phyloP scores from a whole-genome alignment of 257 asterid species.

The Solanum pimpinellifolium region DNA sequence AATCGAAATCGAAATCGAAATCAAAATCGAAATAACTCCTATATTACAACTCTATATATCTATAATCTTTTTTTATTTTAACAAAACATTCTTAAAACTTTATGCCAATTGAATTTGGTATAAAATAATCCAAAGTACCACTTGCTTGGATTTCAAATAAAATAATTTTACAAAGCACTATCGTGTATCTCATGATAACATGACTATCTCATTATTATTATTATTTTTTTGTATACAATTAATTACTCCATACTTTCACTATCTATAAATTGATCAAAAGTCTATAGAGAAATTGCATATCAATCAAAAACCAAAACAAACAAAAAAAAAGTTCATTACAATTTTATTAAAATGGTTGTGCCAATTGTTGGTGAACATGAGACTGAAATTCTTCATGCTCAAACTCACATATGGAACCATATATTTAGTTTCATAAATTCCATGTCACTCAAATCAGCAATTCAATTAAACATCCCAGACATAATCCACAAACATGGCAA shows the following conservation, averaged over 20 bases:
- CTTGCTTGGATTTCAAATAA: background rate
- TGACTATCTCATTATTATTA: background rate
- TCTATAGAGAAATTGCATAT: background rate
- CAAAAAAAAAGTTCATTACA: background rate
- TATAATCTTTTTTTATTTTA: background rate
- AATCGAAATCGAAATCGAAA: too few relatives aligned
- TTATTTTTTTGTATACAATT: background rate
- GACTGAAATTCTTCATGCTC: constrained; percentile 14
- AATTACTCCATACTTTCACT: background rate
- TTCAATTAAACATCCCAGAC: constrained; percentile 20
- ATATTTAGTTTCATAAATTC: constrained; percentile 16
- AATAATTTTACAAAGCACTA: background rate
- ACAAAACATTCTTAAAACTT: too few relatives aligned
- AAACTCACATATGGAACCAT: constrained; percentile 24
- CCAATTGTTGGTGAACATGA: background rate
- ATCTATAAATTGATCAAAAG: background rate
- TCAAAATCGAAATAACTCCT: background rate
- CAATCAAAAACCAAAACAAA: background rate
- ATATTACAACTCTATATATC: background rate
- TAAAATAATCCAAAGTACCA: background rate
- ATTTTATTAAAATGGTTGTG: background rate
- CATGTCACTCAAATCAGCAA: constrained; percentile 20
- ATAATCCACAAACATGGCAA: constrained; percentile 12
- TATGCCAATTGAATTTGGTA: background rate
- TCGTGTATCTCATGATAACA: background rate